Percentiles rank a stretch among this genome's conserved stretches.
phyloP scores from a whole-genome alignment of 805 yeast genomes.

The Candida broadrunensis region DNA sequence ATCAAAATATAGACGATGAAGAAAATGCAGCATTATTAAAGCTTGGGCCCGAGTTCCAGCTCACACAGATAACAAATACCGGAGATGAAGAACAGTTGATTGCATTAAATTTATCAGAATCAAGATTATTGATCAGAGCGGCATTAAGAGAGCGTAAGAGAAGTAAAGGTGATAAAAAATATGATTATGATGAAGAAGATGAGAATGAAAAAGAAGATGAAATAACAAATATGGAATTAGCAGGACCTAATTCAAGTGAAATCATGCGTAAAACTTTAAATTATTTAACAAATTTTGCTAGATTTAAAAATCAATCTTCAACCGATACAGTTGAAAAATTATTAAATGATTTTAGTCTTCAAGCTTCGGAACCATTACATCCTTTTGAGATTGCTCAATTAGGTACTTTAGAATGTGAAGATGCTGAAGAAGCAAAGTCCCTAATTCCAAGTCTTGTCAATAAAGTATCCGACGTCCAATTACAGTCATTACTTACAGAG shows the following conservation, averaged over 20 bases:
- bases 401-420: constrained; percentile 90
- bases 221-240: constrained; percentile 46
- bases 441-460: constrained; percentile 81
- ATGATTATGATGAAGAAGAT: constrained; percentile 22
- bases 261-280: constrained; percentile 90
- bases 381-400: constrained; percentile 95
- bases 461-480: constrained; percentile 81
- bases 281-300: constrained; percentile 77
- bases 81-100: constrained; percentile 76
- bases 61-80: constrained; percentile 74
- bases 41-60: constrained; percentile 90
- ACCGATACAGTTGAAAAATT: constrained; percentile 91
- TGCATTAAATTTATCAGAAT: constrained; percentile 85
- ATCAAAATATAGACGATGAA: constrained; percentile 72
- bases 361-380: constrained; percentile 59
- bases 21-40: constrained; percentile 87
- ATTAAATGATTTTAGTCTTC: constrained; percentile 61
- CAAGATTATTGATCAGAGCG: constrained; percentile 84
- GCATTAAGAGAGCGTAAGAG: constrained; percentile 67
- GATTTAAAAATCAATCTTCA: constrained; percentile 90
- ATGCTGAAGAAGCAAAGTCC: constrained; percentile 94
- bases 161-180: constrained; percentile 32
- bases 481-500: constrained; percentile 85
- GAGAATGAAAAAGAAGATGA: constrained; percentile 43
- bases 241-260: constrained; percentile 76